phyloP scores from a whole-genome alignment of 108 stramenopile genomes.

The Fragilaria radians region DNA sequence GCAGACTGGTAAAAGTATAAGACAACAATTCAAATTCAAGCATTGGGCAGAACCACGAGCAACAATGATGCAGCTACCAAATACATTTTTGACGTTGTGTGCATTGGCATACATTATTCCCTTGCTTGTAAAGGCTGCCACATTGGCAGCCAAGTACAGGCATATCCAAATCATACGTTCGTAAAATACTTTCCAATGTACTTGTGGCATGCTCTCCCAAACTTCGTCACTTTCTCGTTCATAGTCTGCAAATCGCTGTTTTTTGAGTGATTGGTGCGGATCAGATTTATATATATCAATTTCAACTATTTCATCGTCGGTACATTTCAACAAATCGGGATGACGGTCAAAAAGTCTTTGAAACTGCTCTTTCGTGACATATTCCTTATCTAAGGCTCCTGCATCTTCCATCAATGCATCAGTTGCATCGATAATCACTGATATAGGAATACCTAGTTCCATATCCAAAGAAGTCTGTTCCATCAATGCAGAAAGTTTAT shows the following conservation, averaged over 20 bases:
- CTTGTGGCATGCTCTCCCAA: conserved; percentile 3
- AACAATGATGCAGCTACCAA: conserved; percentile 14
- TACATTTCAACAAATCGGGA: conserved; percentile 7
- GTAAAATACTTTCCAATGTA: conserved; percentile 1
- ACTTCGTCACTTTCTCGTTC: conserved; percentile 8
- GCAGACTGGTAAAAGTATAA: conserved; percentile 10
- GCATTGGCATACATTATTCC: neutral
- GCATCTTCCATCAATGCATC: conserved; percentile 14
- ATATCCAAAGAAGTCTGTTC: neutral
- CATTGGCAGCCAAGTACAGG: conserved; percentile 13
- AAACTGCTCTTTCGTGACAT: conserved; percentile 7
- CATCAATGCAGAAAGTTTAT: conserved; percentile 6
- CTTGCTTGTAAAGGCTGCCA: conserved; percentile 6
- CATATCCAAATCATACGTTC: neutral
- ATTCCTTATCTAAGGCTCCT: neutral
- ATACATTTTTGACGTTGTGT: conserved; percentile 6
- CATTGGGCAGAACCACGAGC: conserved; percentile 8
- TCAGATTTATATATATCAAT: neutral
- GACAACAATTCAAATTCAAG: conserved; percentile 6
- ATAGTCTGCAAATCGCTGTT: neutral
- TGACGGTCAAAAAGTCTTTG: conserved; percentile 9
- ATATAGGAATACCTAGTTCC: neutral
- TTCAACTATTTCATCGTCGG: conserved; percentile 5
- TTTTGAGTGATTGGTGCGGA: neutral
- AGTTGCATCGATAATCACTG: conserved; percentile 5